Percentiles rank a stretch among this genome's conserved stretches.
phyloP scores from a whole-genome alignment of 1,139 yeast species.

The Meyerozyma guilliermondii region DNA sequence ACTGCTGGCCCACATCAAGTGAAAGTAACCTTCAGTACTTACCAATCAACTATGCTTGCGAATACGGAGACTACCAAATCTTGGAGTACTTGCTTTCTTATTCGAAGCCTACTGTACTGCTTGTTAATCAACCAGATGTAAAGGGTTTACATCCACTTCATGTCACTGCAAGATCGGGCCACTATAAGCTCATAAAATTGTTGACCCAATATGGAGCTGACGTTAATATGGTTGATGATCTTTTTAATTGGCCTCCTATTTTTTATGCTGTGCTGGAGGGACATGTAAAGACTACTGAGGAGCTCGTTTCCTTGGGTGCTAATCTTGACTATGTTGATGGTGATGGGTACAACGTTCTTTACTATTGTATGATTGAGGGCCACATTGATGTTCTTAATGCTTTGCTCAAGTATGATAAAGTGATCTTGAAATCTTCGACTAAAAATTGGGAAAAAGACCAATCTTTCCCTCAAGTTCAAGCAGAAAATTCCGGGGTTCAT shows the following conservation, averaged over 20 bases:
- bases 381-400: conserved; percentile 75
- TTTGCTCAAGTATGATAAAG: conserved; percentile 33
- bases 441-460: not conserved
- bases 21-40: conserved; percentile 57
- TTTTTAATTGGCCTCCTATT: conserved; percentile 91
- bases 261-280: conserved; percentile 91
- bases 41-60: conserved; percentile 88
- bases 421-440: conserved; percentile 10
- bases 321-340: conserved; percentile 71
- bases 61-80: conserved; percentile 70
- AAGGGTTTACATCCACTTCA: conserved; percentile 89
- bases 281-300: conserved; percentile 64
- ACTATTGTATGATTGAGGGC: conserved; percentile 93
- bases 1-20: conserved; percentile 49
- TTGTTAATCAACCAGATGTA: conserved; percentile 59
- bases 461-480: not conserved
- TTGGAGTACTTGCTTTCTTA: conserved; percentile 52
- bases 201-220: conserved; percentile 71
- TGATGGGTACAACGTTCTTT: conserved; percentile 76
- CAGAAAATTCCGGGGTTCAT: not conserved
- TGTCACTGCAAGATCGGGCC: conserved; percentile 84
- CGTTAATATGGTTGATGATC: conserved; percentile 73
- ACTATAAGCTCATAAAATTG: conserved; percentile 59
- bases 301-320: conserved; percentile 70
- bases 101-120: conserved; percentile 19